A percentile compares a stretch with the other conserved stretches of the same genome.
These are phyloP conservation scores for Calocybe gangraenosa DNA, from an alignment of 768 basidiomycete species.

Conservation along the genomic window DNA sequence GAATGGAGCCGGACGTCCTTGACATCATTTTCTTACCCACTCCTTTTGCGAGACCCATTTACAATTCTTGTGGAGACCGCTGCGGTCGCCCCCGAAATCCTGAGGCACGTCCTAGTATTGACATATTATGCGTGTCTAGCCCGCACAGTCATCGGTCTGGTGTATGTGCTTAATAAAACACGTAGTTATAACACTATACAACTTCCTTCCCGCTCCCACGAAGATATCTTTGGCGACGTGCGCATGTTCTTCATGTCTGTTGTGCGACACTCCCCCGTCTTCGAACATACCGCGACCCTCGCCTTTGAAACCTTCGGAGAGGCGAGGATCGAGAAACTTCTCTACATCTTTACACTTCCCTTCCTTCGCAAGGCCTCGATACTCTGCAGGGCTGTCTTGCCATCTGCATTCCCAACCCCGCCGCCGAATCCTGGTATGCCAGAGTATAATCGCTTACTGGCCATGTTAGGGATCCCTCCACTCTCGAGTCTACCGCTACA, in stretches of 20 bases:
- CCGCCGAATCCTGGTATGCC: slow-evolving; percentile 32
- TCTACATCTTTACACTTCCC: slow-evolving; percentile 86
- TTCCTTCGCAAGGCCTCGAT: slow-evolving; percentile 89
- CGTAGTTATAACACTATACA: slow-evolving; percentile 48
- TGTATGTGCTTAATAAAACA: slow-evolving; percentile 76
- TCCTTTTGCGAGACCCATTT: slow-evolving; percentile 88
- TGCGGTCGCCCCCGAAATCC: slow-evolving; percentile 83
- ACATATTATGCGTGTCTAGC: slow-evolving; percentile 90
- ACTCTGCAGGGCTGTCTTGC: slow-evolving; percentile 71
- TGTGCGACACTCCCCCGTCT: slow-evolving; percentile 82
- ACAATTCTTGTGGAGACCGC: slow-evolving; percentile 88
- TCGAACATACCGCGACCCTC: slow-evolving; percentile 79
- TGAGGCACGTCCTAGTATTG: slow-evolving; percentile 84
- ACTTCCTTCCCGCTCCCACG: slow-evolving; percentile 45
- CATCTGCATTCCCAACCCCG: slow-evolving; percentile 56
- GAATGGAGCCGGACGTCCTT: slow-evolving; percentile 89
- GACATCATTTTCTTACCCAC: slow-evolving; percentile 77
- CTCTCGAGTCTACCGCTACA: slow-evolving; percentile 77
- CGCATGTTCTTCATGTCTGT: slow-evolving; percentile 90
- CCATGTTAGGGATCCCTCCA: slow-evolving; percentile 72
- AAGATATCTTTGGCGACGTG: slow-evolving; percentile 78
- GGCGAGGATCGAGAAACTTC: slow-evolving; percentile 76
- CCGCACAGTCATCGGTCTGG: slow-evolving; percentile 79
- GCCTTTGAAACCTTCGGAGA: slow-evolving; percentile 81
- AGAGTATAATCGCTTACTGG: slow-evolving; percentile 79